Base-by-base conservation (phyloP, 2,329 filamentous ascomycete genomes). In the Microdochium bolleyi region DNA sequence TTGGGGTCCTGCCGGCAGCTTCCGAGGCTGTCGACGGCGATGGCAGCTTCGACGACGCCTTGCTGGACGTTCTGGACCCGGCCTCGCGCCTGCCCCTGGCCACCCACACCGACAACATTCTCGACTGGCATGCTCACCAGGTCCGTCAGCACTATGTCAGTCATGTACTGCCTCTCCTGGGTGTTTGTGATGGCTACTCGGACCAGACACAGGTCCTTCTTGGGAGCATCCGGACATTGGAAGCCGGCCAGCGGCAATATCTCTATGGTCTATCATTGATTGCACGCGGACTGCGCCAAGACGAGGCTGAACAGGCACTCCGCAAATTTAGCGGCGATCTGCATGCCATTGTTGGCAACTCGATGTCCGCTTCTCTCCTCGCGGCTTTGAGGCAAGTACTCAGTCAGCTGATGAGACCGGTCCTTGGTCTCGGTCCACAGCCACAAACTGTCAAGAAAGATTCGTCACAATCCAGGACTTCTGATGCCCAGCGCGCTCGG, bases 281-380 rank as follows among this genome's bases (percentile, higher is more conserved):
- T 50, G 61, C 74, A 30, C 71, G 75, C 53, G 77, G 73, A 21
- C 72, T 79, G 57, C 65, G 71, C 11, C 66, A 67, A 48, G 64
- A 62, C 30, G 59, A 63, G 24, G 72, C 68, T 52, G 64, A 67
- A 48, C 63, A 65, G 30, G 71, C 71, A 38, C 67, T 75, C 8
- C 63, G 62, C 51, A 79, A 77, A 53, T 87, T 89, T 60, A 73
- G 71, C 16, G 71, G 77, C 49, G 84, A 88, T 56, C 66, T 88
- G 11, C 78, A 86, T 60, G 82, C 84, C 22, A 73, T 87, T 22
- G 77, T 88, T 56, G 78, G 80, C 48, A 85, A 86, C 63, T 84
- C 83, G 10, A 73, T 83, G 54, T 78, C 77, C 2, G 70, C 70
- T 37, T 70, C 75, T 3, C 70, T 87, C 49, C 72, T 76, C 34